These are phyloP conservation scores for Russula foetens DNA, from an alignment of 768 basidiomycete genomes.

Conservation along the genomic window DNA sequence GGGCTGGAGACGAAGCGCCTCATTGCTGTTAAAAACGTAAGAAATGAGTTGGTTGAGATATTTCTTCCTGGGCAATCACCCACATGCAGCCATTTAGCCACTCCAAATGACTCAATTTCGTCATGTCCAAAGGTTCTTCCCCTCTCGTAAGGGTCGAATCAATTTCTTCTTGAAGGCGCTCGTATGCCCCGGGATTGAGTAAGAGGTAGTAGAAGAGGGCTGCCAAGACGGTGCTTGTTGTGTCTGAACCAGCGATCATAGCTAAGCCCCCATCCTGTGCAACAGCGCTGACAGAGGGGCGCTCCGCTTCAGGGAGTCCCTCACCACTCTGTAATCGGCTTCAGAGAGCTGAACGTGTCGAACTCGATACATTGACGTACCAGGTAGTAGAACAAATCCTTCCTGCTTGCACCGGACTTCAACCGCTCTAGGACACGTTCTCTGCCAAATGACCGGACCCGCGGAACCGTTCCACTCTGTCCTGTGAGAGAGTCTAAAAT, in stretches of 20 bases:
- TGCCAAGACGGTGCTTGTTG: no score
- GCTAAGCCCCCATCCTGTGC: constrained; percentile 31
- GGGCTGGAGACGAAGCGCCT: no score
- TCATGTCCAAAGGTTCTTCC: constrained; percentile 12
- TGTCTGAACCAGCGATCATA: no score
- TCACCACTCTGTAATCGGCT: constrained; percentile 1
- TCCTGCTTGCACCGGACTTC: constrained; percentile 10
- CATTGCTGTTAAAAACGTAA: no score
- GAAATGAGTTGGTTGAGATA: neutral
- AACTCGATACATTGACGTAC: constrained; percentile 21
- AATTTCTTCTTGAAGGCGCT: constrained; percentile 10
- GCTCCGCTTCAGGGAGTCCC: constrained; percentile 3
- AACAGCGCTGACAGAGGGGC: constrained; percentile 22
- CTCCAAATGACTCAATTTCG: no score
- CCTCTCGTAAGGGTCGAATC: constrained; percentile 5
- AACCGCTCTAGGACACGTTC: neutral
- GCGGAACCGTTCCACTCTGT: neutral
- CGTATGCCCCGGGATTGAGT: constrained; percentile 24
- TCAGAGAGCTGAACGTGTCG: neutral
- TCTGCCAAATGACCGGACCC: neutral
- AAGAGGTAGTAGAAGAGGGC: no score
- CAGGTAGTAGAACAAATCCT: constrained; percentile 35
- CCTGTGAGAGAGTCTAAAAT: neutral
- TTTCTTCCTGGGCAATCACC: neutral
- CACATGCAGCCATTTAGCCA: no score